Evolutionary conservation across 352 stramenopile genomes (phyloP), one percentile per base, ranked within the genome.

Genomic region (Pythium myriotylum): DNA sequence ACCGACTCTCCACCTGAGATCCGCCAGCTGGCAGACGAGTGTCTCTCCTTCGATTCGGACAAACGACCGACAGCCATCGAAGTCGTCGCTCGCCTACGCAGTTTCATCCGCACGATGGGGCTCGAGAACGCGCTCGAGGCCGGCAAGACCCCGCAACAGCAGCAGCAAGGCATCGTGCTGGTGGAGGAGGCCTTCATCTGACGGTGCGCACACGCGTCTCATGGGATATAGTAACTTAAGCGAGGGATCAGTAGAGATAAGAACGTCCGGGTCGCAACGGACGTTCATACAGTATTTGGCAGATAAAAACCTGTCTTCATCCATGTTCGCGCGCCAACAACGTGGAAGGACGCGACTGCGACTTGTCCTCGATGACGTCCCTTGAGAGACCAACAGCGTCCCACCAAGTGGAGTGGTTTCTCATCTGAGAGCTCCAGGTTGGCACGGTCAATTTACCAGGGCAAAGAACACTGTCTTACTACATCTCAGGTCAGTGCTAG

Each of bases 41-140:
- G 60, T 29, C 45, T 68, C 17, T 17, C 52, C 2, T 62, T 59
- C 22, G 53, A 68, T 1, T 46, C 60, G 1, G 13, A 48, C 22
- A 40, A 68, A 17, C 60, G 60, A 4, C 60, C 53, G 13, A 53
- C 42, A 4, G 59, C 59, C 4, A 51, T 67, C 33, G 59, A 67
- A 12, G 39, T 67, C n/a, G 43, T 37, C 24, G 59, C 47, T n/a
- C 51, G 59, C 3, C 45, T 67, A 20, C 59, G 59, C 5, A 23
- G 33, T 7, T 57, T 67, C 24, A 52, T 67, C 19, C 59, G 59
- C 17, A 55, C 59, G 5, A 24, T 53, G 8, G 59, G 59, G 3
- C 43, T 61, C 24, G 53, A 54, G 8, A 48, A 55, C 20, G 35
- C 43, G 29, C 47, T 64, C 17, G 47, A 58, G n/a, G 39, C 47